Percentiles rank a stretch among this genome's conserved stretches.
phyloP scores from a whole-genome alignment of 2,329 filamentous ascomycete genomes.

The Conoideocrella luteorostrata region DNA sequence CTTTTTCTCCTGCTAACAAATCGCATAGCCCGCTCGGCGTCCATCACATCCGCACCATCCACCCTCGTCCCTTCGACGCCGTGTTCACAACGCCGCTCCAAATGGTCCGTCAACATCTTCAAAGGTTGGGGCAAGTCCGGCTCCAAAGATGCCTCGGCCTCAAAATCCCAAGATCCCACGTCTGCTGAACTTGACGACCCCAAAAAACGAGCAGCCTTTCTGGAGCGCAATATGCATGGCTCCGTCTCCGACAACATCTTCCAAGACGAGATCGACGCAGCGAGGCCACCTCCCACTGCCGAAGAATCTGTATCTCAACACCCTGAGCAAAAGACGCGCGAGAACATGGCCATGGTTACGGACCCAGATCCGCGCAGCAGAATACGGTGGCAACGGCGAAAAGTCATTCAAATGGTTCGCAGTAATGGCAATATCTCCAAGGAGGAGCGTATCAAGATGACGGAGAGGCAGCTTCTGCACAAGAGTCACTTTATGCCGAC shows the following conservation, averaged over 20 bases:
- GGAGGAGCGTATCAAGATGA: slow-evolving; percentile 60
- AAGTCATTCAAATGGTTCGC: slow-evolving; percentile 70
- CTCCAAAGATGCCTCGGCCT: slow-evolving; percentile 25
- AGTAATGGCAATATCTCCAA: slow-evolving; percentile 48
- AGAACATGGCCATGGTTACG: slow-evolving; percentile 55
- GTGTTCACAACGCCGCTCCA: slow-evolving; percentile 30
- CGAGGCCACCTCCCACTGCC: slow-evolving; percentile 14
- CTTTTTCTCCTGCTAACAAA: neutral
- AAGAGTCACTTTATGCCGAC: slow-evolving; percentile 74
- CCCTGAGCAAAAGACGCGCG: slow-evolving; percentile 32
- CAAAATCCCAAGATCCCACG: slow-evolving; percentile 16
- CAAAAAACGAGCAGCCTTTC: slow-evolving; percentile 34
- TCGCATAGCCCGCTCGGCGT: slow-evolving; percentile 9
- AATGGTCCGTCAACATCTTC: slow-evolving; percentile 37
- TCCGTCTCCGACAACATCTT: slow-evolving; percentile 54
- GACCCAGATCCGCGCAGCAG: slow-evolving; percentile 71
- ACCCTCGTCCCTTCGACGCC: slow-evolving; percentile 13
- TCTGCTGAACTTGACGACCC: slow-evolving; percentile 35
- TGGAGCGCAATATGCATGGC: slow-evolving; percentile 32
- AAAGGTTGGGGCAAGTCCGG: slow-evolving; percentile 27
- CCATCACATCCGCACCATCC: slow-evolving; percentile 10
- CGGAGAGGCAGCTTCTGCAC: slow-evolving; percentile 47
- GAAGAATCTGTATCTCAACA: slow-evolving; percentile 16
- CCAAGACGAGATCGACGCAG: slow-evolving; percentile 48
- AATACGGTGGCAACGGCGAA: slow-evolving; percentile 73